Percentiles rank a stretch among this genome's conserved stretches.
phyloP scores from a whole-genome alignment of 768 basidiomycete species.

The Terana coerulea region DNA sequence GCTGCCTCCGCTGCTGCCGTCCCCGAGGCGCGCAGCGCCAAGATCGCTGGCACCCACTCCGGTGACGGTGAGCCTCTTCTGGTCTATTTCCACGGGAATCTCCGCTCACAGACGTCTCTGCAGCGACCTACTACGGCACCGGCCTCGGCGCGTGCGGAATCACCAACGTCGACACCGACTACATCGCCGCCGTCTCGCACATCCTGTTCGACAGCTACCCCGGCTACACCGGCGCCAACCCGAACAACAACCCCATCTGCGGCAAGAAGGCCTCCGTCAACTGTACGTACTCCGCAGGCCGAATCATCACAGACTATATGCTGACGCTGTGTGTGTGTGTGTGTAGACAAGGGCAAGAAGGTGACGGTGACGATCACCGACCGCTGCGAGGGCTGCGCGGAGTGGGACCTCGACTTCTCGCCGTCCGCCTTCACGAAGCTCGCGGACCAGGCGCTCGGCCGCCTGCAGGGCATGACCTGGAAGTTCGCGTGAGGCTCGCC shows the following conservation, averaged over 20 bases:
- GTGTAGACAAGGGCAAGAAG: constrained; percentile 47
- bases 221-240: constrained; percentile 52
- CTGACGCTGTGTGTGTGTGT: constrained; percentile 10
- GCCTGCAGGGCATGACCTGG: constrained; percentile 51
- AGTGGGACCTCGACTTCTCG: constrained; percentile 59
- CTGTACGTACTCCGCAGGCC: constrained; percentile 38
- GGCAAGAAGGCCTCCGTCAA: constrained; percentile 35
- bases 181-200: constrained; percentile 57
- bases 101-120: neutral
- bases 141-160: constrained; percentile 65
- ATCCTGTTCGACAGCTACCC: constrained; percentile 43
- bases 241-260: constrained; percentile 77
- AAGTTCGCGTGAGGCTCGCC: constrained; percentile 28
- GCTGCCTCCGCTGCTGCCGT: constrained; percentile 31
- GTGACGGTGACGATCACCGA: constrained; percentile 54
- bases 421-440: constrained; percentile 51
- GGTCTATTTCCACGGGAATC: constrained; percentile 16
- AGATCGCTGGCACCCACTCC: constrained; percentile 15
- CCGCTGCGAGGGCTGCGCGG: constrained; percentile 54
- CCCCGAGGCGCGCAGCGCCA: constrained; percentile 26
- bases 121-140: constrained; percentile 53
- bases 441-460: constrained; percentile 43
- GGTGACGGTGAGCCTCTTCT: constrained; percentile 20
- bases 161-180: constrained; percentile 44
- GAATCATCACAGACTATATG: neutral